Base-by-base conservation (phyloP, 192 early-diverging fungal genomes). In the Linnemannia elongata region DNA sequence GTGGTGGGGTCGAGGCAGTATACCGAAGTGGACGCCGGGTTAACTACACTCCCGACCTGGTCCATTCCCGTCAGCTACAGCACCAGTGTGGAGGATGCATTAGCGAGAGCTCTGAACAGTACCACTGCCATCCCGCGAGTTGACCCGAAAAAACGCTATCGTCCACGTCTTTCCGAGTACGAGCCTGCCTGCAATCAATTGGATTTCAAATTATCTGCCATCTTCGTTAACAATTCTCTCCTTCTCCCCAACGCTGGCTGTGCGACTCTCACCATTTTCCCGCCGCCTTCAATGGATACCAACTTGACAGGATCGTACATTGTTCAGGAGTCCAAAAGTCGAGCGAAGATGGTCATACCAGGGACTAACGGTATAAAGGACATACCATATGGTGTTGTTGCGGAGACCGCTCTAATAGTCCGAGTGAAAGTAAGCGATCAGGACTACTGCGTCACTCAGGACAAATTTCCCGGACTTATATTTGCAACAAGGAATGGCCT, bases 321-420 rank as follows among this genome's bases (percentile, higher is more conserved):
- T 69, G 18, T 74, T 49, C 60, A 47, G 13, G 18, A 41, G 38
- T 77, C 60, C 57, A 63, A 69, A n/a, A 27, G 57, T 12, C 27
- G 72, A 75, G 33, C 57, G 71, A 78, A 77, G 47, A 9, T 68
- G 0, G 76, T 69, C 17, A 45, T 77, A 20, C 60, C 76, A n/a
- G n/a, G n/a, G n/a, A n/a, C n/a, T n/a, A n/a, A n/a, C n/a, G n/a
- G n/a, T n/a, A n/a, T n/a, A n/a, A n/a, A n/a, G n/a, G n/a, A n/a
- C n/a, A n/a, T n/a, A n/a, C n/a, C n/a, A n/a, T n/a, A n/a, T n/a
- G n/a, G n/a, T n/a, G n/a, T n/a, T 12, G 12, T 49, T 12, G 47
- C 0, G 2, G 47, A 49, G 12, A 2, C 47, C 3, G 7, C 47
- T 17, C 17, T 49, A 12, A 12, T 17, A 10, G 1, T 49, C 12